A percentile compares a stretch with the other conserved stretches of the same genome.
phyloP scores from a whole-genome alignment of 257 asterid species.

The Coffea eugenioides region DNA sequence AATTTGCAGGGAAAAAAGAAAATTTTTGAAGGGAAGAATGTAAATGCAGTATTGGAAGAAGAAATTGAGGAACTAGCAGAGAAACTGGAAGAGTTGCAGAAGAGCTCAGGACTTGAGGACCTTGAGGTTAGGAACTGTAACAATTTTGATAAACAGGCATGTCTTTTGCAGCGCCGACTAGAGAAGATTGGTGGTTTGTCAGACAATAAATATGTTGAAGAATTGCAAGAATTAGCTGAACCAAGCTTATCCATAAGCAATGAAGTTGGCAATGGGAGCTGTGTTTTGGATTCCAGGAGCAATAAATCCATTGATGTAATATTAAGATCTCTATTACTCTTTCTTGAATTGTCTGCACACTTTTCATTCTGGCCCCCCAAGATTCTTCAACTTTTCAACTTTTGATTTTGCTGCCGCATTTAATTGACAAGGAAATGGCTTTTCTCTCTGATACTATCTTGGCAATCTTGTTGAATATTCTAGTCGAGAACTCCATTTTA shows the following conservation, averaged over 20 bases:
- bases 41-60: slow-evolving; percentile 47
- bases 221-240: slow-evolving; percentile 27
- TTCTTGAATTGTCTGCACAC: not conserved
- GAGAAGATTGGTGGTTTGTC: slow-evolving; percentile 51
- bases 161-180: slow-evolving; percentile 48
- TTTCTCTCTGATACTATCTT: not conserved
- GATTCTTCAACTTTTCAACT: not conserved
- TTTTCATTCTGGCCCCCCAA: not conserved
- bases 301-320: slow-evolving; percentile 43
- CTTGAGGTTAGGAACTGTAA: slow-evolving; percentile 33
- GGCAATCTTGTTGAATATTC: not conserved
- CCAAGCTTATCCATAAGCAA: slow-evolving; percentile 21
- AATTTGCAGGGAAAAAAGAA: slow-evolving; percentile 62
- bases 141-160: slow-evolving; percentile 61
- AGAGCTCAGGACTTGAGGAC: slow-evolving; percentile 36
- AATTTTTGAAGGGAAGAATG: slow-evolving; percentile 57
- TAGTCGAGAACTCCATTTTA: not conserved
- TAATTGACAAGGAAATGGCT: not conserved
- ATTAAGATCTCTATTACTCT: not conserved
- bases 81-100: slow-evolving; percentile 51
- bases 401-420: not conserved
- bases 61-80: slow-evolving; percentile 64
- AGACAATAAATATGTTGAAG: slow-evolving; percentile 23
- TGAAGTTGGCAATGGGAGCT: slow-evolving; percentile 26
- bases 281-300: slow-evolving; percentile 14